A percentile compares a stretch with the other conserved stretches of the same genome.
phyloP scores from a whole-genome alignment of 2,329 filamentous ascomycete species.

The Zymoseptoria brevis region DNA sequence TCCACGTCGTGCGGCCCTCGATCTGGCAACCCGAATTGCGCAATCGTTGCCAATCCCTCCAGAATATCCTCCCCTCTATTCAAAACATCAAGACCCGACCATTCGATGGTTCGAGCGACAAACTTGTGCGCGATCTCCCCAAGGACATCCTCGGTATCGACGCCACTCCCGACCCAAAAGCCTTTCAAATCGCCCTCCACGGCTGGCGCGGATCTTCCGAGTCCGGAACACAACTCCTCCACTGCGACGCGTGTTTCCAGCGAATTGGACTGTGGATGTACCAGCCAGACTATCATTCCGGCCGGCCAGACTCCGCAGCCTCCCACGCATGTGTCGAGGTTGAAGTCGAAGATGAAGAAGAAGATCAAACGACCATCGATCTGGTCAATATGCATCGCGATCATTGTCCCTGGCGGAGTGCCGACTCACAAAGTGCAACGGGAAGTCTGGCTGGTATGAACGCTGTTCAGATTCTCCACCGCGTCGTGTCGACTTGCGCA shows the following conservation, averaged over 20 bases:
- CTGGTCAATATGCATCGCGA: slow-evolving; percentile 31
- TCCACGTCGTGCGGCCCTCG: slow-evolving; percentile 37
- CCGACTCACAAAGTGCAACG: slow-evolving; percentile 25
- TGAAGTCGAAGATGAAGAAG: slow-evolving; percentile 34
- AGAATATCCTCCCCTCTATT: slow-evolving; percentile 21
- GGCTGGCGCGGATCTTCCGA: slow-evolving; percentile 48
- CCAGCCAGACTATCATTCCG: slow-evolving; percentile 45
- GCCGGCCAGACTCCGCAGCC: slow-evolving; percentile 3
- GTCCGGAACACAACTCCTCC: slow-evolving; percentile 62
- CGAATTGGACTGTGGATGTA: slow-evolving; percentile 93
- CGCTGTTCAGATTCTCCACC: slow-evolving; percentile 26
- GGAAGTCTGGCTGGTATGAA: slow-evolving; percentile 27
- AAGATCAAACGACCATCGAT: slow-evolving; percentile 18
- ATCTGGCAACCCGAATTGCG: slow-evolving; percentile 30
- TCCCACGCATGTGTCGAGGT: slow-evolving; percentile 22
- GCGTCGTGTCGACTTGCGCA: slow-evolving; percentile 25
- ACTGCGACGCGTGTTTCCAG: slow-evolving; percentile 79
- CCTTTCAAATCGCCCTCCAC: slow-evolving; percentile 34
- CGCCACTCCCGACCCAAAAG: slow-evolving; percentile 12
- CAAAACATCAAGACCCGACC: slow-evolving; percentile 17
- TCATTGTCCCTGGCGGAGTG: slow-evolving; percentile 32
- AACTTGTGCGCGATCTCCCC: slow-evolving; percentile 24
- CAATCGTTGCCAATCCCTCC: slow-evolving; percentile 21
- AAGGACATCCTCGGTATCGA: slow-evolving; percentile 14
- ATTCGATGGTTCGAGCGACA: slow-evolving; percentile 11